Base-by-base conservation (phyloP, 306 rosid genomes). In the Begonia masoniana region DNA sequence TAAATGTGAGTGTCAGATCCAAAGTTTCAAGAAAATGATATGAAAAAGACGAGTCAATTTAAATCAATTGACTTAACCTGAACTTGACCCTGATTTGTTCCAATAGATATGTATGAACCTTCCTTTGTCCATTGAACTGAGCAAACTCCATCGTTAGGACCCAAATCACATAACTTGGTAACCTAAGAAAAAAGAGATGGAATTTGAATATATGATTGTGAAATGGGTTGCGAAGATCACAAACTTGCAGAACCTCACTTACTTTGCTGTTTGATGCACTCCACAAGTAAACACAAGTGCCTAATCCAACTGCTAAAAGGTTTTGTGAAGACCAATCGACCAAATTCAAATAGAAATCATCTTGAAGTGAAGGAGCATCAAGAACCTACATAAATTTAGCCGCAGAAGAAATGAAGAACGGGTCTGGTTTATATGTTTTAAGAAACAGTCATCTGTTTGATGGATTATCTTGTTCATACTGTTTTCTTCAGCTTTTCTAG, bases 291-390 rank as follows among this genome's bases (percentile, higher is more conserved):
- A 91, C 99, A 43, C 88, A 83, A 15, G 94, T 91, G 13, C 99
- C 99, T 51, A 91, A 64, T 12, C 94, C 99, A 59, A 91, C 99
- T 2, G 99, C 99, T 12, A 91, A 87, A 42, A 82, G 76, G 76
- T 91, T 91, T 54, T 92, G 99, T n/a, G 95, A 83, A 41, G 99
- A 92, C 99, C 99, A 92, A 63, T 92, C 99, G 62, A 92, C 99
- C 0, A 92, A 86, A 67, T 92, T 92, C 87, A 92, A 79, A 68
- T 92, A 92, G 64, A 92, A 92, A 65, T 92, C 99, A 74, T 92
- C 99, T 59, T 92, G 99, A 57, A 92, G 93, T n/a, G 99, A 86
- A 12, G 99, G 99, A 0, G 99, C 99, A 81, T 92, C 99, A 53
- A 92, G 58, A 79, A 92, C 93, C 99, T 92, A 81, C 80, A 63